Conservation (phyloP, 2,329 filamentous ascomycete genomes). For the Fusarium verticillioides region DNA sequence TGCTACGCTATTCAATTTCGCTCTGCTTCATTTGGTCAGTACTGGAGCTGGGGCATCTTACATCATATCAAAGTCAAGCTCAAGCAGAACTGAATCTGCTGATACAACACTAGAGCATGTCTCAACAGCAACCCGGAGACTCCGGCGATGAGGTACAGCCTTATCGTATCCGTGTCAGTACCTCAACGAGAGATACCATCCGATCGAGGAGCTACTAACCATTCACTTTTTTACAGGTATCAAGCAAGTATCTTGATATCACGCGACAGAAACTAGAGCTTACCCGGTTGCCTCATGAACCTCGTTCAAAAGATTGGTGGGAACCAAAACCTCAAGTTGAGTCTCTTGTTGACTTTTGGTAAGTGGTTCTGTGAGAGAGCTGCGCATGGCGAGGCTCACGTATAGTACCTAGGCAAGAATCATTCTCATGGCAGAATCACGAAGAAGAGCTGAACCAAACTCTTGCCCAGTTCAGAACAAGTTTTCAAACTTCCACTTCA, state of each 20-base stretch:
- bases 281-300: constrained; percentile 71
- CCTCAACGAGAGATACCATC: not conserved
- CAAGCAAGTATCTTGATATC: constrained; percentile 73
- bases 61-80: constrained; percentile 1
- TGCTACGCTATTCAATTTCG: not conserved
- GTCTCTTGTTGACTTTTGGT: constrained; percentile 74
- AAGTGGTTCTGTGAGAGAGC: constrained; percentile 34
- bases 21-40: not conserved
- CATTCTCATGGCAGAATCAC: constrained; percentile 71
- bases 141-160: constrained; percentile 60
- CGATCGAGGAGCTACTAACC: constrained; percentile 42
- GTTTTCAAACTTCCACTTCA: constrained; percentile 56
- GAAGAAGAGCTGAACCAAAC: constrained; percentile 67
- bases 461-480: constrained; percentile 73
- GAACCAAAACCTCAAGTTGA: constrained; percentile 71
- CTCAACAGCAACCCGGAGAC: constrained; percentile 37
- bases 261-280: constrained; percentile 75
- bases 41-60: not conserved
- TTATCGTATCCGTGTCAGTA: constrained; percentile 68
- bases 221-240: constrained; percentile 60
- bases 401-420: constrained; percentile 64
- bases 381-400: not conserved
- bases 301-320: constrained; percentile 63
- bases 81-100: constrained; percentile 1
- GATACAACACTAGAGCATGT: constrained; percentile 8